Conservation (phyloP, 495 filamentous ascomycete species). For the Podospora pseudopauciseta region DNA sequence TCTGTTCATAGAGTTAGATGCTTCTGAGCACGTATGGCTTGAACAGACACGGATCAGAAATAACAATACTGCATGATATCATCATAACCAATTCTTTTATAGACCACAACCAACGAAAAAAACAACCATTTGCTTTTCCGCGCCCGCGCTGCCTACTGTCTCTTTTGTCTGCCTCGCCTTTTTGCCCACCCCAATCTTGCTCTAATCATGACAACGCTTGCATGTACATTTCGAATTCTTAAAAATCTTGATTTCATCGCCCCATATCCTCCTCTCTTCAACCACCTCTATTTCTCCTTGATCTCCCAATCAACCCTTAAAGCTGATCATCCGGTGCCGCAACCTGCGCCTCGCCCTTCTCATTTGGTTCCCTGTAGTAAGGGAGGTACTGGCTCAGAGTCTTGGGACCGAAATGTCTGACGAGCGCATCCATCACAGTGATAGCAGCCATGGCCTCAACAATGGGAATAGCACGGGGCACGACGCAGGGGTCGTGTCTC, state of each 20-base stretch:
- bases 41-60: not conserved
- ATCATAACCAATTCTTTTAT: not conserved
- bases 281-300: not conserved
- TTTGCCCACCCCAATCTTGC: not conserved
- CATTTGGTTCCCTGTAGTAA: not conserved
- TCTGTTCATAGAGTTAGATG: too few species aligned
- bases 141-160: not conserved
- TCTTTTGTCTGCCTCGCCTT: not conserved
- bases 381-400: not conserved
- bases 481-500: conserved; percentile 92
- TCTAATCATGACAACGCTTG: not conserved
- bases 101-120: not conserved
- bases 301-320: not conserved
- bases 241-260: not conserved
- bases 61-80: not conserved
- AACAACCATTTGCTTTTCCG: not conserved
- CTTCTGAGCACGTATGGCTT: not conserved
- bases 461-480: conserved; percentile 90
- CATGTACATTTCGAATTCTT: not conserved
- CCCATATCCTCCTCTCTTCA: not conserved
- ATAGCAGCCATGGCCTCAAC: conserved; percentile 95
- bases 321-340: not conserved
- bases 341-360: not conserved
- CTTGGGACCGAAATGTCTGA: not conserved
- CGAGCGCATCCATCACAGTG: conserved; percentile 69